phyloP scores from a whole-genome alignment of 2,329 filamentous ascomycete genomes.

The Orbilia brochopaga region DNA sequence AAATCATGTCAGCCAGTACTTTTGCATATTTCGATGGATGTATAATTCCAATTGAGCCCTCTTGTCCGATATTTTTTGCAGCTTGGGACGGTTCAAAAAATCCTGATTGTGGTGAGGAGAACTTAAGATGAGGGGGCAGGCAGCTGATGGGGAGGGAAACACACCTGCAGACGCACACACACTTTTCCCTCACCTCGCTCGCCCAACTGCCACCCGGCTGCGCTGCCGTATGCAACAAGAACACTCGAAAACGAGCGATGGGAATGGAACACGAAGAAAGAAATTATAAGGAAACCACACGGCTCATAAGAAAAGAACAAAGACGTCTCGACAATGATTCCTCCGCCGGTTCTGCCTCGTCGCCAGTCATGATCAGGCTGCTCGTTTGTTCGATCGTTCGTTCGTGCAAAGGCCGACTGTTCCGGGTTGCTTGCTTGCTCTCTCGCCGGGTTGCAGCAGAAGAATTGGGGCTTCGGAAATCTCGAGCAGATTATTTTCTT shows the following conservation, averaged over 20 bases:
- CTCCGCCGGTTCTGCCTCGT: constrained; percentile 42
- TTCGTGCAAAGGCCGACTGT: constrained; percentile 19
- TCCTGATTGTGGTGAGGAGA: constrained; percentile 8
- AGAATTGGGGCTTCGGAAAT: constrained; percentile 46
- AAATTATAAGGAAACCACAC: constrained; percentile 9
- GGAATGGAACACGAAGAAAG: too few relatives aligned
- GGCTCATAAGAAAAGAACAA: constrained; percentile 6
- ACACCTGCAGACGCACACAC: constrained; percentile 25
- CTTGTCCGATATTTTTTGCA: background rate
- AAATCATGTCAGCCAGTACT: constrained; percentile 18
- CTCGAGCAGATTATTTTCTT: constrained; percentile 47
- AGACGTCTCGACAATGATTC: constrained; percentile 24
- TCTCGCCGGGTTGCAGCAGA: constrained; percentile 40
- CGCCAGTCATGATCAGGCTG: constrained; percentile 35
- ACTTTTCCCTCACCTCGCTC: constrained; percentile 19
- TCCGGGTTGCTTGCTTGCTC: constrained; percentile 33
- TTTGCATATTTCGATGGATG: constrained; percentile 11
- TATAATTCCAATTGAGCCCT: background rate
- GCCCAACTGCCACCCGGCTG: background rate
- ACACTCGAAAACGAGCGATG: background rate
- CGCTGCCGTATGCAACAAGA: constrained; percentile 35
- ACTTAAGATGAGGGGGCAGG: constrained; percentile 18
- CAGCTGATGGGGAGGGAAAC: constrained; percentile 27
- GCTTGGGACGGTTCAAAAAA: background rate
- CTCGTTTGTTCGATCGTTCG: too few relatives aligned